Conservation (phyloP, 139 green algal genomes). For the Volvox reticuliferus region DNA sequence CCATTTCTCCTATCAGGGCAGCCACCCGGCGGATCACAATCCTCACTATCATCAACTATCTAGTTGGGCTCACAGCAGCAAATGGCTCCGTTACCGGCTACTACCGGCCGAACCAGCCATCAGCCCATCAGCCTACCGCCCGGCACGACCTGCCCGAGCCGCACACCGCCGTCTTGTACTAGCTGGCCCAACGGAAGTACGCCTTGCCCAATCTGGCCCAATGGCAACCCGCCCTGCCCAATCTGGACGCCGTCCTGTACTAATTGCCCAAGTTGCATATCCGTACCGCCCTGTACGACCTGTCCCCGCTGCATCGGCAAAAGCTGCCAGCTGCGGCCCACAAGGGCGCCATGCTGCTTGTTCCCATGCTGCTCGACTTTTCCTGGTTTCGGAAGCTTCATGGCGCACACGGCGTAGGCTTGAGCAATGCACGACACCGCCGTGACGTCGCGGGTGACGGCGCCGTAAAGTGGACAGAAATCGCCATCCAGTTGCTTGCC, state of each 20-base stretch:
- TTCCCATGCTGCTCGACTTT: not conserved
- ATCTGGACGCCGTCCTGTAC: no score
- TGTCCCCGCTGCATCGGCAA: not conserved
- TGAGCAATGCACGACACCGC: not conserved
- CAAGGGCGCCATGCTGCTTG: no score
- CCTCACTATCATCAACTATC: no score
- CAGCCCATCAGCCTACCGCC: not conserved
- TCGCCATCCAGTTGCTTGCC: not conserved
- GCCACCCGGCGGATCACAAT: no score
- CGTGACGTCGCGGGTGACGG: not conserved
- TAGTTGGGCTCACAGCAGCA: no score
- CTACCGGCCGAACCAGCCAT: not conserved
- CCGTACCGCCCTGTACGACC: no score
- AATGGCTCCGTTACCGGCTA: no score
- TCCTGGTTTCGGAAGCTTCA: not conserved
- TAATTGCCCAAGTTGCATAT: no score
- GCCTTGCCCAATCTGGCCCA: not conserved
- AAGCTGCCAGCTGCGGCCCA: not conserved
- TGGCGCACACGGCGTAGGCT: not conserved
- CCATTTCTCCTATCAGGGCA: no score
- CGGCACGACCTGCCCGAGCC: not conserved
- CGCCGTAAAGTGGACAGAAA: not conserved
- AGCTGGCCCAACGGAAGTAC: not conserved
- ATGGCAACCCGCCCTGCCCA: no score
- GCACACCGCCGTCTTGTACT: not conserved